These are phyloP conservation scores for Davidsoniella virescens DNA, from an alignment of 2,329 filamentous ascomycete genomes.

Conservation along the genomic window DNA sequence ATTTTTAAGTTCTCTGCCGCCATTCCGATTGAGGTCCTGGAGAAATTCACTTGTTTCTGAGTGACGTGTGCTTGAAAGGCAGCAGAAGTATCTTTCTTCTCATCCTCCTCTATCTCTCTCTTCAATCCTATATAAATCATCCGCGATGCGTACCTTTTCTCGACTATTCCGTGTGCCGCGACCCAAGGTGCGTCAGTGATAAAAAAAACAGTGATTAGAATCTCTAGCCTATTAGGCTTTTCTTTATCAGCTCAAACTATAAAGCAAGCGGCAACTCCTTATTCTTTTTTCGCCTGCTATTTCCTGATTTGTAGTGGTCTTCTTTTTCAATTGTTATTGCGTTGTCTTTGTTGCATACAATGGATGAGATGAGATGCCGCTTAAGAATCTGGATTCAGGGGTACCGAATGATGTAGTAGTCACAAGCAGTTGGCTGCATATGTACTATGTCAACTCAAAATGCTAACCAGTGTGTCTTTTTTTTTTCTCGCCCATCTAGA, in stretches of 20 bases:
- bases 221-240: background rate
- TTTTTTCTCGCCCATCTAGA: slow-evolving; percentile 30
- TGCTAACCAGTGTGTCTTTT: background rate
- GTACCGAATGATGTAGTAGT: background rate
- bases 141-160: slow-evolving; percentile 12
- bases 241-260: background rate
- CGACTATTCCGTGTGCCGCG: slow-evolving; percentile 22
- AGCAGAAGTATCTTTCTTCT: background rate
- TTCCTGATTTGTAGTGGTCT: background rate
- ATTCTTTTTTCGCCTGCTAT: too few species aligned
- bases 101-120: background rate
- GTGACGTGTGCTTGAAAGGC: background rate
- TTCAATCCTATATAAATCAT: background rate
- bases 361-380: background rate
- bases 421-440: background rate
- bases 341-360: background rate
- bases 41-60: background rate
- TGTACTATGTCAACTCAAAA: background rate
- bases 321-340: background rate
- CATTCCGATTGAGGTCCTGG: background rate
- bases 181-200: slow-evolving; percentile 22
- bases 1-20: background rate
- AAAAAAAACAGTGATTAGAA: background rate
- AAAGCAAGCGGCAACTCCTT: background rate
- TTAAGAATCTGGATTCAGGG: background rate